These are phyloP conservation scores for Cyberlindnera amylophila DNA, from an alignment of 805 yeast species.

Conservation along the genomic window DNA sequence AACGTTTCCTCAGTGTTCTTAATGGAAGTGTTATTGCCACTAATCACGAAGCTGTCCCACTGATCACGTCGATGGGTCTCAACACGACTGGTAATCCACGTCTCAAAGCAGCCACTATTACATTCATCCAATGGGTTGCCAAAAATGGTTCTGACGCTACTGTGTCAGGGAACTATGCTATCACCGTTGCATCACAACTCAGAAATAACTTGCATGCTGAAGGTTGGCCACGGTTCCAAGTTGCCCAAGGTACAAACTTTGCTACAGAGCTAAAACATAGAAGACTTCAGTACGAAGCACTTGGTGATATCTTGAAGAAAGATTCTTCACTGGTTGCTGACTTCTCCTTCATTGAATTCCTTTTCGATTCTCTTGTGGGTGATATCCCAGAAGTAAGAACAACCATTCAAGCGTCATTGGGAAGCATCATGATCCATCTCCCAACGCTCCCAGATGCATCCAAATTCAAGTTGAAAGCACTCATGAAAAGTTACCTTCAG, in stretches of 20 bases:
- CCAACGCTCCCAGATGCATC: constrained; percentile 35
- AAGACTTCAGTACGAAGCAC: constrained; percentile 68
- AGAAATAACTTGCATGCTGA: constrained; percentile 49
- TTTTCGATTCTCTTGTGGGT: constrained; percentile 64
- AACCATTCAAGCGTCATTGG: constrained; percentile 68
- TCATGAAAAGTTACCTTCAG: constrained; percentile 34
- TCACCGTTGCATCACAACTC: constrained; percentile 47
- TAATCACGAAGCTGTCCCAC: constrained; percentile 35
- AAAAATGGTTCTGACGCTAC: constrained; percentile 25
- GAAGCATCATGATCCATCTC: constrained; percentile 51
- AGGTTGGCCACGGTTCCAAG: constrained; percentile 55
- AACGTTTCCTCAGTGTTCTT: constrained; percentile 46
- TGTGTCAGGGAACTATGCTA: constrained; percentile 30
- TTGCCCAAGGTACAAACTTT: constrained; percentile 36
- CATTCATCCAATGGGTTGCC: constrained; percentile 62
- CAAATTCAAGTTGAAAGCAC: constrained; percentile 39
- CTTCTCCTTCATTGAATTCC: constrained; percentile 53
- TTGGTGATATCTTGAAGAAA: constrained; percentile 60
- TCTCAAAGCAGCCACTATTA: constrained; percentile 54
- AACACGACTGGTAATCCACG: constrained; percentile 44
- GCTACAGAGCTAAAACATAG: constrained; percentile 41
- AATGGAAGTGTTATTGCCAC: constrained; percentile 53
- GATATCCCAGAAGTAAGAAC: constrained; percentile 62
- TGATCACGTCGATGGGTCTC: constrained; percentile 58
- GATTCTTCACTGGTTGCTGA: constrained; percentile 41